Evolutionary conservation across 371 early-diverging fungal genomes (phyloP), one percentile per base, ranked within the genome.

Genomic region (Apophysomyces trapeziformis): DNA sequence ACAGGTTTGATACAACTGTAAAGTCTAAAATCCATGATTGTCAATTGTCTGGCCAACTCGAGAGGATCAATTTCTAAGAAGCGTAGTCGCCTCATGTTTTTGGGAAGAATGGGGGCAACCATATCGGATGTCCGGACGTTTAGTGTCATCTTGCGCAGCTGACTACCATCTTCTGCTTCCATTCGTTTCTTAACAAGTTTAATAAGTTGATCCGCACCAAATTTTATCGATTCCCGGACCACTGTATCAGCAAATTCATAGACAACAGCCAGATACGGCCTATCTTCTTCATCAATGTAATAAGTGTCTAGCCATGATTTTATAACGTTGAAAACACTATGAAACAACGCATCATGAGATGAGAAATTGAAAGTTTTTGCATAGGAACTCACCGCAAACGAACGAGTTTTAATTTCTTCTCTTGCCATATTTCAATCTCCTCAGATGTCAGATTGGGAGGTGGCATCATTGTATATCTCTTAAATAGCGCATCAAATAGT

Each of bases 221-320:
- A 84, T 14, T 90, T 85, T 88, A 90, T 91, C 16, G 85, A 74
- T 44, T 91, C 91, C 32, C 85, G 84, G 82, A 95, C 90, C 8
- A 82, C 83, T 14, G 87, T 89, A 37, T 85, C 81, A 4, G 93
- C 90, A 75, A 96, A 96, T 26, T 89, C 80, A 46, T 86, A 82
- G 16, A 96, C 79, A 65, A 75, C 78, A 21, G 91, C 87, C 41
- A 96, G 74, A 16, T 88, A 85, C 4, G 43, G 72, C 14, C 75
- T 66, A 59, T 91, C 92, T 64, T 90, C 86, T 67, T 90, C 90
- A 65, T 95, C 95, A 13, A 90, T 79, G 81, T 90, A 96, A 71
- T 91, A 91, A 57, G 82, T 82, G 66, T 96, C 96, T 7, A 98
- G 80, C 98, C 98, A 98, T 8, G 87, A 85, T 68, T 95, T 95